Evolutionary conservation across 306 rosid species (phyloP), one percentile per base, ranked within the genome.

Genomic region (Begonia masoniana): DNA sequence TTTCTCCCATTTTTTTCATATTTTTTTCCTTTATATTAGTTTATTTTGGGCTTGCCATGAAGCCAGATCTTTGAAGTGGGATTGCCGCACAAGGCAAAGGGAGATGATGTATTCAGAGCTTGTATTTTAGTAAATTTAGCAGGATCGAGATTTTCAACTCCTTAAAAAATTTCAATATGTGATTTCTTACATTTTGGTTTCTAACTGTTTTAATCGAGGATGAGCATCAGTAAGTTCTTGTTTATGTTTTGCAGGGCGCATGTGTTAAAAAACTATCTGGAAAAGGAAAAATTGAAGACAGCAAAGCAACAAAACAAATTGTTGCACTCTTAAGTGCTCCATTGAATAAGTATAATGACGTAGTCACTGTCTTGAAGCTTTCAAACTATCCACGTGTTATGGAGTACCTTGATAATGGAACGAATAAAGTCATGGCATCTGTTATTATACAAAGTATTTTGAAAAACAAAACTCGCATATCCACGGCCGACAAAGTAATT

Each of bases 291-390:
- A 83, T 92, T 62, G 88, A 70, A 61, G 99, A 86, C 73, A 86
- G 66, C 59, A 81, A 59, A 65, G 95, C 95, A 56, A 92, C 93
- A 36, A 92, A 92, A 71, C 96, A 92, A 74, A 74, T 92, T 59
- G 96, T 92, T 64, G 92, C 99, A 59, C 92, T 92, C 60, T 64
- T 92, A 76, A 92, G 95, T 77, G 99, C 96, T 59, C 99, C 99
- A 19, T 78, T 92, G 55, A 95, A 92, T 64, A 92, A 92, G 74
- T 92, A 92, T 68, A 92, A 86, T 72, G 96, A 92, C 68, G 78
- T 92, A 52, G 92, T 86, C 72, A 92, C 93, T 61, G 85, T 94
- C 58, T 71, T 92, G 75, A 86, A 81, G 84, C 93, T 92, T 62
- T 75, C 96, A 59, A 92, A 92, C 59, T 92, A 92, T 78, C 94